These are phyloP conservation scores for Lizanozyma gosingica DNA, from an alignment of 1,139 yeast genomes.

Conservation along the genomic window DNA sequence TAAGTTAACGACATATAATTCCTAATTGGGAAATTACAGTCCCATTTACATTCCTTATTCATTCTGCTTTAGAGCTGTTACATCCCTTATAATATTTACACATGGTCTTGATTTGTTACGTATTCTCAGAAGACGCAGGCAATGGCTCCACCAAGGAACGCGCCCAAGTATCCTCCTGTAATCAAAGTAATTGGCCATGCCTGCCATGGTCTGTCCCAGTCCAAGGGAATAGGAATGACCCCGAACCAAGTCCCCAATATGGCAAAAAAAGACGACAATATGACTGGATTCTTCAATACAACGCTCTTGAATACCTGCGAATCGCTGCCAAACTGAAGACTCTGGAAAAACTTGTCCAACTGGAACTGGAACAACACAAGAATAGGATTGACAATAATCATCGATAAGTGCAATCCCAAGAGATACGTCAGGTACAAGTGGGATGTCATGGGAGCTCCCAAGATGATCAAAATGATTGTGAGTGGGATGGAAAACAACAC, in stretches of 20 bases:
- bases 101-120: no score
- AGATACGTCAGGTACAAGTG: constrained; percentile 51
- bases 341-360: constrained; percentile 19
- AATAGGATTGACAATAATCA: constrained; percentile 56
- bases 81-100: no score
- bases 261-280: constrained; percentile 38
- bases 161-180: constrained; percentile 72
- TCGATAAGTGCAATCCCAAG: constrained; percentile 56
- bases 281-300: constrained; percentile 26
- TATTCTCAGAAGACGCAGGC: constrained; percentile 9
- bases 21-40: no score
- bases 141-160: constrained; percentile 42
- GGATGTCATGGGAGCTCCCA: constrained; percentile 78
- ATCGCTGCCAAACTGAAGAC: constrained; percentile 15
- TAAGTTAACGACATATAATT: no score
- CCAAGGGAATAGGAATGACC: constrained; percentile 87
- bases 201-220: constrained; percentile 99
- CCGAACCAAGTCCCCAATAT: constrained; percentile 86
- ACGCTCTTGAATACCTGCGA: constrained; percentile 3
- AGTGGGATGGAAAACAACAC: constrained; percentile 43
- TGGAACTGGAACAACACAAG: constrained; percentile 53
- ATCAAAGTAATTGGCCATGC: constrained; percentile 90
- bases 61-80: no score
- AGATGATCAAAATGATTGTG: constrained; percentile 45
- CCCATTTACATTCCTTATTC: no score